A percentile compares a stretch with the other conserved stretches of the same genome.
phyloP scores from a whole-genome alignment of 2,329 filamentous ascomycete genomes.

The Metarhizium album region DNA sequence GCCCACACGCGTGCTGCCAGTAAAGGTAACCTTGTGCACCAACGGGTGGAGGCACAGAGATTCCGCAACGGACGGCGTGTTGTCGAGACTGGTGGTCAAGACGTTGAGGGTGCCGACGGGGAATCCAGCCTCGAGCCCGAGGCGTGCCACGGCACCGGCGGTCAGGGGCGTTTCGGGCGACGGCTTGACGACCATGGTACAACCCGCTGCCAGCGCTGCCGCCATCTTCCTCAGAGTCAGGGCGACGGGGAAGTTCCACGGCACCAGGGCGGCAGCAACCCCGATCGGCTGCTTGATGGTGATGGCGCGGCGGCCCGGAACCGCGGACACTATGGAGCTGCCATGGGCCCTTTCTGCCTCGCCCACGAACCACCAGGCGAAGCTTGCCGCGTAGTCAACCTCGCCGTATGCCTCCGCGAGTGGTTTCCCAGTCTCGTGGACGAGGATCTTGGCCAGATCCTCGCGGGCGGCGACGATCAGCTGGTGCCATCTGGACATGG shows the following conservation, averaged over 20 bases:
- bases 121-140: constrained; percentile 62
- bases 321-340: constrained; percentile 45
- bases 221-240: constrained; percentile 37
- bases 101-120: constrained; percentile 59
- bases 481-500: constrained; percentile 25
- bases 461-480: constrained; percentile 24
- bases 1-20: constrained; percentile 60
- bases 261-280: constrained; percentile 23
- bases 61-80: constrained; percentile 34
- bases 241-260: constrained; percentile 50
- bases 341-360: constrained; percentile 44
- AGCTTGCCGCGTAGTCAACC: constrained; percentile 42
- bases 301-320: constrained; percentile 54
- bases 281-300: constrained; percentile 49
- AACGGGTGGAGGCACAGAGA: constrained; percentile 33
- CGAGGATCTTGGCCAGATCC: constrained; percentile 28
- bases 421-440: constrained; percentile 46
- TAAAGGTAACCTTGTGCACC: constrained; percentile 62
- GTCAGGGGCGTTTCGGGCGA: constrained; percentile 67
- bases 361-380: constrained; percentile 46
- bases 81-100: constrained; percentile 31
- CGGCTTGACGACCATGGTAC: constrained; percentile 65
- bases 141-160: constrained; percentile 55
- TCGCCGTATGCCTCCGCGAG: constrained; percentile 42
- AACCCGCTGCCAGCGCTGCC: constrained; percentile 58